Base-by-base conservation (phyloP, 441 rosid genomes). In the Biscutella laevigata region DNA sequence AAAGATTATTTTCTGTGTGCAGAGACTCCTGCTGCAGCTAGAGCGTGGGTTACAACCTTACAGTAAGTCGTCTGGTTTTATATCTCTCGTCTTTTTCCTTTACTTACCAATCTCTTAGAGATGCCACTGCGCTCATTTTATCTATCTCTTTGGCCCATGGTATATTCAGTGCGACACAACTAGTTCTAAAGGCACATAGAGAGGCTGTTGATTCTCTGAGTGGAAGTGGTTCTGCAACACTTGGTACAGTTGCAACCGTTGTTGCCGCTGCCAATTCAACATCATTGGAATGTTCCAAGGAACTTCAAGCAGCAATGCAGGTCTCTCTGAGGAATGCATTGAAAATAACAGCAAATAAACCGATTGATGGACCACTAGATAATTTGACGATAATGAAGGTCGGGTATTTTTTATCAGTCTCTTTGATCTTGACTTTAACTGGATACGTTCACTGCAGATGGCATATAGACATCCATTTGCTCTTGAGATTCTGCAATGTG, bases 211-310 rank as follows among this genome's bases (percentile, higher is more conserved):
- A 88, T 73, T 86, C 96, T 53, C 71, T 88, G 39, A 84, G 98
- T 47, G 97, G 96, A 59, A 84, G 73, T 57, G 88, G 96, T 65
- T 79, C 95, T 59, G 69, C 94, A 28, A 88, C 82, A 66, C 68
- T 92, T 53, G 99, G 99, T 52, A 88, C 90, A 0, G 89, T 92
- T 53, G 97, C 99, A 32, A 68, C 96, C 12, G 96, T 88, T 47
- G 96, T 92, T 66, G 91, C 95, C 19, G 95, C 96, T 59, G 98
- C 98, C 33, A 91, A 91, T 82, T 88, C 98, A 62, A 91, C 91
- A 24, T 95, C 98, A 24, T 43, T 55, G 71, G 95, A 88, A 76
- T 73, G 88, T 66, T 80, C 98, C 28, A 91, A 79, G 74, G 98
- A 91, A 70, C 88, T 92, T 60, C 94, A 92, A 78, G 87, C 86